Conservation (phyloP, 768 basidiomycete genomes). For the Suillus subalutaceus region DNA sequence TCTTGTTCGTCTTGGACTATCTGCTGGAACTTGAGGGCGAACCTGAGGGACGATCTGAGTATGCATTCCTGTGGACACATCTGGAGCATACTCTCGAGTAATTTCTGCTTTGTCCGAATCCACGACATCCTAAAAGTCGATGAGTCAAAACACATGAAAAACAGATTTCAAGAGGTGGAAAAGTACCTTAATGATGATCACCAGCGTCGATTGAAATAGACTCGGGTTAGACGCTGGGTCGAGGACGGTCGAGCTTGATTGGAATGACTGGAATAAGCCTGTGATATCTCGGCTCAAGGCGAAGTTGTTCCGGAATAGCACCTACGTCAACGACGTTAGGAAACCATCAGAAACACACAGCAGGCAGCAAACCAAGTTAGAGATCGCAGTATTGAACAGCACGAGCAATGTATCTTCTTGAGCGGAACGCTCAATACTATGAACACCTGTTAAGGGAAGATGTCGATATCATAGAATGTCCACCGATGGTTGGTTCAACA, state of each 20-base stretch:
- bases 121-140: constrained; percentile 52
- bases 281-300: constrained; percentile 63
- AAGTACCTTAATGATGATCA: constrained; percentile 63
- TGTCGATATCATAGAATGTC: neutral
- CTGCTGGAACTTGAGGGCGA: constrained; percentile 57
- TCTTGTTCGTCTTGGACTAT: constrained; percentile 65
- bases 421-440: constrained; percentile 63
- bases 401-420: constrained; percentile 68
- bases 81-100: constrained; percentile 49
- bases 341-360: neutral
- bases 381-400: constrained; percentile 66
- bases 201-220: constrained; percentile 59
- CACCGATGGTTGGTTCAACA: constrained; percentile 9
- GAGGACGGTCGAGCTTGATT: constrained; percentile 56
- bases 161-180: neutral
- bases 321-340: constrained; percentile 35
- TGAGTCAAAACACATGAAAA: neutral
- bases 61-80: neutral
- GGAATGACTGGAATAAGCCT: constrained; percentile 64
- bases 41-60: constrained; percentile 36
- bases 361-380: constrained; percentile 50
- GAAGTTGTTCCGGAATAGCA: constrained; percentile 68
- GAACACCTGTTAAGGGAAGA: constrained; percentile 42
- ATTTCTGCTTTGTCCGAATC: constrained; percentile 65
- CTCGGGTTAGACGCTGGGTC: constrained; percentile 62